phyloP scores from a whole-genome alignment of 352 stramenopile species.

The Elongisporangium prolatum region DNA sequence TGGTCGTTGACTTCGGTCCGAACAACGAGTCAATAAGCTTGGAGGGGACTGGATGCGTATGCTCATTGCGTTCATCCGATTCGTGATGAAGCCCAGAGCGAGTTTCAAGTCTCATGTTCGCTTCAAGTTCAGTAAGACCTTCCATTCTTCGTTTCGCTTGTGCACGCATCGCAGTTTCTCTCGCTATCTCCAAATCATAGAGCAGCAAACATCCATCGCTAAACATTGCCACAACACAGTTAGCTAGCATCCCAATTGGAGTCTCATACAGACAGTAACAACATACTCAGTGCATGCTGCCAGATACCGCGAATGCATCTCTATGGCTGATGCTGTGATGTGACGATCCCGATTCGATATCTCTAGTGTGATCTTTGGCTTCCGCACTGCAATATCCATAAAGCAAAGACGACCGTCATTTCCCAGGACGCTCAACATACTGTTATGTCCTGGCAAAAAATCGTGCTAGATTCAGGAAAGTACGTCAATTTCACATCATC shows the following conservation, averaged over 20 bases:
- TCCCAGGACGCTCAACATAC: conserved; percentile 61
- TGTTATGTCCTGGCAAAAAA: conserved; percentile 55
- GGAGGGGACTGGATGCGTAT: conserved; percentile 39
- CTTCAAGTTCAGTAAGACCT: conserved; percentile 36
- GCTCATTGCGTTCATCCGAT: neutral
- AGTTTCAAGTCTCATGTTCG: conserved; percentile 28
- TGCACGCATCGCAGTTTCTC: conserved; percentile 43
- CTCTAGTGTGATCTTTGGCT: conserved; percentile 70
- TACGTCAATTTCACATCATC: too few relatives aligned
- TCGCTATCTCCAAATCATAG: conserved; percentile 77
- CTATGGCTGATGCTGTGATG: conserved; percentile 65
- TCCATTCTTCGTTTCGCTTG: conserved; percentile 32
- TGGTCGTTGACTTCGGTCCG: conserved; percentile 18
- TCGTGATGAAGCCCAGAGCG: conserved; percentile 26
- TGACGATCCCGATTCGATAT: conserved; percentile 47
- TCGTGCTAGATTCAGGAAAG: too few relatives aligned
- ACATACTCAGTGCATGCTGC: conserved; percentile 57
- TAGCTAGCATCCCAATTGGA: neutral
- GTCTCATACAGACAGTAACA: conserved; percentile 1
- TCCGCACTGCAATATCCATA: conserved; percentile 57
- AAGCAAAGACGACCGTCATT: conserved; percentile 71
- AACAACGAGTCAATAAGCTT: conserved; percentile 78
- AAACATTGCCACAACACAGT: neutral
- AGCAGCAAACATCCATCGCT: conserved; percentile 77
- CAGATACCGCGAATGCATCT: conserved; percentile 66